phyloP scores from a whole-genome alignment of 805 yeast species.

The Saccharomycopsis malanga region DNA sequence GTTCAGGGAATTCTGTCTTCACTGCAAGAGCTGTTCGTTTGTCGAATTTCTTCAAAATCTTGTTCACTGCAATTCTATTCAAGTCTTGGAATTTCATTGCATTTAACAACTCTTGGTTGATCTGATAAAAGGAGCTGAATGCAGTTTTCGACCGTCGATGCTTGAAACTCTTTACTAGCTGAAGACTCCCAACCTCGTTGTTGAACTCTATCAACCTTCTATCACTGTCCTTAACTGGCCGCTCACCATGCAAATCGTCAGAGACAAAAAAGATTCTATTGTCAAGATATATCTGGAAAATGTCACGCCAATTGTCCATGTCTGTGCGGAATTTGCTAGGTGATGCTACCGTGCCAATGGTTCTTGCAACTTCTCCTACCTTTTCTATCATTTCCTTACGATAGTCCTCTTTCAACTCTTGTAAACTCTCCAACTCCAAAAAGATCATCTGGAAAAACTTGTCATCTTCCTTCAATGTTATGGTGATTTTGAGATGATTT shows the following conservation, averaged over 20 bases:
- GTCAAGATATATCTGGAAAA: slow-evolving; percentile 59
- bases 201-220: slow-evolving; percentile 37
- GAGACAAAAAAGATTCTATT: slow-evolving; percentile 55
- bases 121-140: slow-evolving; percentile 42
- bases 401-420: slow-evolving; percentile 29
- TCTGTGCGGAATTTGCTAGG: slow-evolving; percentile 44
- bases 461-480: slow-evolving; percentile 45
- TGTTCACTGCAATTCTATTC: slow-evolving; percentile 56
- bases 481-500: slow-evolving; percentile 23
- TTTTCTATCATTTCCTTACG: slow-evolving; percentile 37
- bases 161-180: slow-evolving; percentile 36
- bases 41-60: slow-evolving; percentile 70
- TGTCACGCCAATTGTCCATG: slow-evolving; percentile 61
- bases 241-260: slow-evolving; percentile 39
- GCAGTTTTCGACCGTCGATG: slow-evolving; percentile 39
- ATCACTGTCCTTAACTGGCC: slow-evolving; percentile 40
- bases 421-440: slow-evolving; percentile 45
- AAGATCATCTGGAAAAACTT: slow-evolving; percentile 53
- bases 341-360: slow-evolving; percentile 33
- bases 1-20: slow-evolving; percentile 39
- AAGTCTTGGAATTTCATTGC: slow-evolving; percentile 54
- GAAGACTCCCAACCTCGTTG: slow-evolving; percentile 33
- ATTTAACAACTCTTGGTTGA: slow-evolving; percentile 50
- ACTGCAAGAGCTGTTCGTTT: slow-evolving; percentile 57
- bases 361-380: slow-evolving; percentile 37